Evolutionary conservation across 2,329 filamentous ascomycete species (phyloP), one percentile per base, ranked within the genome.

Genomic region (Triangularia verruculosa): DNA sequence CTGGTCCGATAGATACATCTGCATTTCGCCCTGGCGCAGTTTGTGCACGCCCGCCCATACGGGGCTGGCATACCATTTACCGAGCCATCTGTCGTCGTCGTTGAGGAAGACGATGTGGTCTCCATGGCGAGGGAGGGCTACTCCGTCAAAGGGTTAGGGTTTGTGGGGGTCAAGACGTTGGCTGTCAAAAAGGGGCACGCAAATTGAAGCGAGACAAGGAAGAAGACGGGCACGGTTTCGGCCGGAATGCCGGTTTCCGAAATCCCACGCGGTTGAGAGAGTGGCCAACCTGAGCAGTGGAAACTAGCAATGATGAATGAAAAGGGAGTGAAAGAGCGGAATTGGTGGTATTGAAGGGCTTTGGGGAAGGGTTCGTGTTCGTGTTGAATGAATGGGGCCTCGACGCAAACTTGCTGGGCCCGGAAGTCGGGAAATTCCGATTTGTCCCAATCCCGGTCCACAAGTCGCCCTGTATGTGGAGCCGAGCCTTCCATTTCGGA

Each of bases 21-120:
- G 72, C 79, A 82, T 68, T 83, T 83, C 30, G 79, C 78, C 54
- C 75, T 74, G 54, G 79, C 78, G 69, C 80, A 82, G 67, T 79
- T 81, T 34, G 75, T 77, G 65, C 80, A 82, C 1, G 79, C 79
- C 52, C 78, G 72, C 22, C 79, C 79, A 65, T 81, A 81, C 17
- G 67, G 65, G 8, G 70, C 67, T 8, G 67, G 65, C 20, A 55
- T 65, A 24, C 64, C 66, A 55, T 59, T 61, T 13, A 47, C 7
- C 22, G 57, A 57, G 27, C 30, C 57, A 39, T 32, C 39, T 27
- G 52, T 60, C 55, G 39, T 47, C n/a, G 39, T 20, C 39, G 39
- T 47, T 20, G 39, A 47, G n/a, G 39, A 47, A 7, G n/a, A 47
- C 39, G 39, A 15, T 39, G 20, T 8, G 6, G 24, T 17, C 34